Percentiles rank a stretch among this genome's conserved stretches.
Evolutionary conservation across 306 rosid species (phyloP).

Genomic region (Lablab purpureus): DNA sequence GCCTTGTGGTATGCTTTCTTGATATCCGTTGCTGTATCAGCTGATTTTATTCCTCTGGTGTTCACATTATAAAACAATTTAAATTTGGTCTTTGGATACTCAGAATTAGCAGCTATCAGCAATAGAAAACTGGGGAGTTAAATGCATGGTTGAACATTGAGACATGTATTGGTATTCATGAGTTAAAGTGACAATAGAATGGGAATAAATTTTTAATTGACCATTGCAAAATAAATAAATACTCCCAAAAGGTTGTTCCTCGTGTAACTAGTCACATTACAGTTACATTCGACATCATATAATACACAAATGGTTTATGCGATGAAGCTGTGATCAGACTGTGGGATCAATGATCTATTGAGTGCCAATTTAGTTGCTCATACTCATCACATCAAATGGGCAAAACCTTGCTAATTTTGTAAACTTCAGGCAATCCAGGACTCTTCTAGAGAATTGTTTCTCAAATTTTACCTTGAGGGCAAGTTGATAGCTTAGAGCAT

Average conservation of each 20-base stretch:
- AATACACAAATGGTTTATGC: too few species aligned
- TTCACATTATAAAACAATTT: constrained; percentile 34
- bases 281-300: too few species aligned
- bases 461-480: too few species aligned
- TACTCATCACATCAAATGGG: too few species aligned
- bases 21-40: constrained; percentile 63
- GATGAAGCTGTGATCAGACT: too few species aligned
- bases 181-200: constrained; percentile 36
- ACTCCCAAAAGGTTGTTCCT: constrained; percentile 4
- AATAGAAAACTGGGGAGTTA: constrained; percentile 11
- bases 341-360: too few species aligned
- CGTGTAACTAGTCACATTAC: not conserved
- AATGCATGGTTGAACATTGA: constrained; percentile 13
- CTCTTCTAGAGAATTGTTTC: too few species aligned
- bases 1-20: constrained; percentile 82
- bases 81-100: constrained; percentile 25
- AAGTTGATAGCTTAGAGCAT: too few species aligned
- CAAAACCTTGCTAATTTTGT: too few species aligned
- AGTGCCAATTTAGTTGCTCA: too few species aligned
- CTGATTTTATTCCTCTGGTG: constrained; percentile 65
- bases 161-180: constrained; percentile 11
- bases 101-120: constrained; percentile 30
- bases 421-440: too few species aligned
- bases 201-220: not conserved
- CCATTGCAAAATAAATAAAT: not conserved